phyloP scores from a whole-genome alignment of 768 basidiomycete species.

The Suillus placidus region DNA sequence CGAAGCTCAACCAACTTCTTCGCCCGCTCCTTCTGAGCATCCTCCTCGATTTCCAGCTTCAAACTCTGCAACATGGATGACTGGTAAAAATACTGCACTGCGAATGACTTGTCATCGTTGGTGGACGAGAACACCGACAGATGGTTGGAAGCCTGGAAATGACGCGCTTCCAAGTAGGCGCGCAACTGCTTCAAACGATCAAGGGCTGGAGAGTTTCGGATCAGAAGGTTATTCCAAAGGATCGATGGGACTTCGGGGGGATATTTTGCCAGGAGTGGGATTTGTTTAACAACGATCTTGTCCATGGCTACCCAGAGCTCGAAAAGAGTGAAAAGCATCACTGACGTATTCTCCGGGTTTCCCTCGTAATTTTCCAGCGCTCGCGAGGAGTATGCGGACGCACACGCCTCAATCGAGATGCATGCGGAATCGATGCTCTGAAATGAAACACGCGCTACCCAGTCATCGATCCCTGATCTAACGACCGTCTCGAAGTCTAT shows the following conservation, averaged over 20 bases:
- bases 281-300: slow-evolving; percentile 20
- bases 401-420: slow-evolving; percentile 23
- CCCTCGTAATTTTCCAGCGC: slow-evolving; percentile 30
- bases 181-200: slow-evolving; percentile 30
- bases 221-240: slow-evolving; percentile 31
- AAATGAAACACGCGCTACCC: slow-evolving; percentile 30
- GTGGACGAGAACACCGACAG: slow-evolving; percentile 39
- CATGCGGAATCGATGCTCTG: slow-evolving; percentile 18
- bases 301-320: slow-evolving; percentile 44
- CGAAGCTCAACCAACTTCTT: slow-evolving; percentile 21
- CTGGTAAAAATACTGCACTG: slow-evolving; percentile 37
- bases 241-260: slow-evolving; percentile 35
- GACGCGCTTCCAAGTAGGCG: slow-evolving; percentile 37
- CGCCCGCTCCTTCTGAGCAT: slow-evolving; percentile 25
- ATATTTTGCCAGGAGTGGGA: slow-evolving; percentile 34
- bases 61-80: slow-evolving; percentile 29
- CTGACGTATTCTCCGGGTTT: slow-evolving; percentile 43
- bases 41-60: slow-evolving; percentile 32
- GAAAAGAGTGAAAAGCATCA: slow-evolving; percentile 43
- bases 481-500: slow-evolving; percentile 41
- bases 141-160: slow-evolving; percentile 14
- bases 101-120: slow-evolving; percentile 28
- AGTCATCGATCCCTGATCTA: slow-evolving; percentile 36
- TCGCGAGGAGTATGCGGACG: slow-evolving; percentile 28
- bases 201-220: slow-evolving; percentile 33